A percentile compares a stretch with the other conserved stretches of the same genome.
These are phyloP conservation scores for Termitomyces sp. DNA, from an alignment of 768 basidiomycete species.

Conservation along the genomic window DNA sequence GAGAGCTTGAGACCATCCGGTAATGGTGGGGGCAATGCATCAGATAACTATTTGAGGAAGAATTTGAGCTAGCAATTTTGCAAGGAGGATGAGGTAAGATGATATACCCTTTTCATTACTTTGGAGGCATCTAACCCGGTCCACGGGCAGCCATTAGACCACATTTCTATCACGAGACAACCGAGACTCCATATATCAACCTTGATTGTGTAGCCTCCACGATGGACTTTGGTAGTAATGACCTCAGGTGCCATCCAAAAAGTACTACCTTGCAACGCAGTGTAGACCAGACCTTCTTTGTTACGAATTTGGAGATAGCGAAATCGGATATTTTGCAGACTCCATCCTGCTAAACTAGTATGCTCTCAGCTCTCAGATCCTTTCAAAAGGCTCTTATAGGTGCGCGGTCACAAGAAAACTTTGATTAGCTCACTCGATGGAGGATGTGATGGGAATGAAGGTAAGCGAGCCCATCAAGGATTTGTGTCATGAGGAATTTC, in stretches of 20 bases:
- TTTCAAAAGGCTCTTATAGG: constrained; percentile 19
- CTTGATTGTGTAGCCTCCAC: constrained; percentile 76
- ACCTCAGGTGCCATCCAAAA: constrained; percentile 99
- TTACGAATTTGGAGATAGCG: constrained; percentile 90
- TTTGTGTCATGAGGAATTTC: constrained; percentile 87
- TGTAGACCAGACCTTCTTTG: constrained; percentile 72
- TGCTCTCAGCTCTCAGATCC: constrained; percentile 97
- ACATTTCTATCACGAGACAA: constrained; percentile 97
- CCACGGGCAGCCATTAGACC: constrained; percentile 92
- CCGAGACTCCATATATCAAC: constrained; percentile 98
- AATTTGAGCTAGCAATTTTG: background rate
- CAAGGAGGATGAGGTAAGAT: background rate
- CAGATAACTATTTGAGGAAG: constrained; percentile 54
- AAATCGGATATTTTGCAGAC: constrained; percentile 97
- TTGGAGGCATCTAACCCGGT: constrained; percentile 79
- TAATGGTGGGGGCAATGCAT: constrained; percentile 79
- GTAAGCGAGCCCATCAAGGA: constrained; percentile 86
- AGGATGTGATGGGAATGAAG: constrained; percentile 87
- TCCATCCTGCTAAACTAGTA: constrained; percentile 86
- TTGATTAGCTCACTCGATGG: constrained; percentile 59
- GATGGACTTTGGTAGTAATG: constrained; percentile 75
- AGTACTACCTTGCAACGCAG: constrained; percentile 95
- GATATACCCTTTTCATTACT: constrained; percentile 84
- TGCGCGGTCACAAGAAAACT: background rate
- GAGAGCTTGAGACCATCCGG: constrained; percentile 74